Evolutionary conservation across 371 early-diverging fungal genomes (phyloP).

Genomic region (Mortierella sp.): DNA sequence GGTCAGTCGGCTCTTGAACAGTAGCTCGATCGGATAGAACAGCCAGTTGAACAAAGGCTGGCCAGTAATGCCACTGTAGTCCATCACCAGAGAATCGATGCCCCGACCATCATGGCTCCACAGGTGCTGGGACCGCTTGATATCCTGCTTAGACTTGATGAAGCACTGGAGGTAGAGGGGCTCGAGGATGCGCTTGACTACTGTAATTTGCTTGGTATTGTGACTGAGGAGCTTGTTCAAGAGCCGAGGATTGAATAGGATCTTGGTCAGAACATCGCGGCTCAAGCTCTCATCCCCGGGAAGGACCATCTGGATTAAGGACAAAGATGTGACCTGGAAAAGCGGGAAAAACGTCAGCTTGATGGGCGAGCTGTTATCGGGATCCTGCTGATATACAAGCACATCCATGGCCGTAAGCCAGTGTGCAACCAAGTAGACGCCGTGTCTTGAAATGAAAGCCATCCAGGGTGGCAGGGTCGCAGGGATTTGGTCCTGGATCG

Average conservation of each 20-base stretch:
- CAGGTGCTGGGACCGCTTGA: slow-evolving; percentile 26
- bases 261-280: slow-evolving; percentile 42
- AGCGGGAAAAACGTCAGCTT: slow-evolving; percentile 53
- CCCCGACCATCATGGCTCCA: slow-evolving; percentile 37
- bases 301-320: slow-evolving; percentile 44
- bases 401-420: slow-evolving; percentile 51
- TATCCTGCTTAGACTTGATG: slow-evolving; percentile 25
- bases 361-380: slow-evolving; percentile 49
- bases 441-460: slow-evolving; percentile 47
- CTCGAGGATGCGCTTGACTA: slow-evolving; percentile 39
- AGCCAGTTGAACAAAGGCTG: slow-evolving; percentile 61
- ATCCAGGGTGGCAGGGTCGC: slow-evolving; percentile 39
- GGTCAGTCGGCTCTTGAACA: slow-evolving; percentile 59
- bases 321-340: slow-evolving; percentile 48
- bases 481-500: slow-evolving; percentile 48
- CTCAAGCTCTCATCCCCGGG: slow-evolving; percentile 50
- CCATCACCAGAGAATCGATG: slow-evolving; percentile 32
- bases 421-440: slow-evolving; percentile 44
- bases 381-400: slow-evolving; percentile 49
- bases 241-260: slow-evolving; percentile 33
- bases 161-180: slow-evolving; percentile 48
- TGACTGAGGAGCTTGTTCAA: slow-evolving; percentile 37
- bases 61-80: slow-evolving; percentile 56
- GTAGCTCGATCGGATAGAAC: slow-evolving; percentile 66
- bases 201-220: slow-evolving; percentile 35